A percentile compares a stretch with the other conserved stretches of the same genome.
phyloP scores from a whole-genome alignment of 345 rosid species.

The Pistacia vera region DNA sequence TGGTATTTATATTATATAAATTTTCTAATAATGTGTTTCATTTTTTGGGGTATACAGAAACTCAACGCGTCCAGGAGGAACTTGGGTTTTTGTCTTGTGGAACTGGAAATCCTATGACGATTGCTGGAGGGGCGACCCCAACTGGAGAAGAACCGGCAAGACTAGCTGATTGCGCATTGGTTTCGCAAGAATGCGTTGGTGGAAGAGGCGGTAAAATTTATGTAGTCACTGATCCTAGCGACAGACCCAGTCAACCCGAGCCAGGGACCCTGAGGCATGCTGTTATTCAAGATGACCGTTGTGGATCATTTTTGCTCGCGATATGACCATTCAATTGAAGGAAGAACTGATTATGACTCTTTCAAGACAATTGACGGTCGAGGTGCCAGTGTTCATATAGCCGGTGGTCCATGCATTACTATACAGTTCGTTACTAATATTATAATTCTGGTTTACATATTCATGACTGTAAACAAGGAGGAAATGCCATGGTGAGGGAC shows the following conservation, averaged over 20 bases:
- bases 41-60: constrained; percentile 27
- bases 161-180: constrained; percentile 82
- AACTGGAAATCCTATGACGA: constrained; percentile 81
- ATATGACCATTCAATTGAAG: constrained; percentile 75
- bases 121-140: constrained; percentile 83
- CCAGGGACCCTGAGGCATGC: constrained; percentile 75
- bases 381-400: constrained; percentile 76
- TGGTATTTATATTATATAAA: background rate
- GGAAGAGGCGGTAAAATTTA: constrained; percentile 75
- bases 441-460: constrained; percentile 73
- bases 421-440: constrained; percentile 74
- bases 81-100: constrained; percentile 68
- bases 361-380: constrained; percentile 83
- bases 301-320: constrained; percentile 77
- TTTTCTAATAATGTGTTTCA: background rate
- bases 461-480: constrained; percentile 85
- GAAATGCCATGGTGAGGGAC: constrained; percentile 70
- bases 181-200: constrained; percentile 68
- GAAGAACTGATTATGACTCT: constrained; percentile 82
- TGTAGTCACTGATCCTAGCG: constrained; percentile 60
- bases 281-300: constrained; percentile 73
- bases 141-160: constrained; percentile 68
- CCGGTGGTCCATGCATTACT: constrained; percentile 90
- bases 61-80: constrained; percentile 73
- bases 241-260: constrained; percentile 70